Conservation (phyloP, 306 rosid species). For the Lithocarpus polystachyus region DNA sequence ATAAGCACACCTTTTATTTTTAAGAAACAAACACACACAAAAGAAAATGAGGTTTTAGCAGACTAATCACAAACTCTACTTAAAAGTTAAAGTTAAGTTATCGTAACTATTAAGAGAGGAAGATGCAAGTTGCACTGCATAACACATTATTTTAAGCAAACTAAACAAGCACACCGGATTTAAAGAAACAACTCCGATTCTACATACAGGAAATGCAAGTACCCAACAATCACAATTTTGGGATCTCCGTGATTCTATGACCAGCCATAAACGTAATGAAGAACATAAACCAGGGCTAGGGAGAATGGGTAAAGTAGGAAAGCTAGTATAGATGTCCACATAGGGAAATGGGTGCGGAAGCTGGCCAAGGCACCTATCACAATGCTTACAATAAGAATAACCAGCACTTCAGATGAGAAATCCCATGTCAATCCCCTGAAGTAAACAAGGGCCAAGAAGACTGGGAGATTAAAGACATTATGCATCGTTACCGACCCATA, state of each 20-base stretch:
- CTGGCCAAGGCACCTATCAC: constrained; percentile 77
- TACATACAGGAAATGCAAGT: no score
- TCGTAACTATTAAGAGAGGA: no score
- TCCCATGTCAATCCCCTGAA: constrained; percentile 78
- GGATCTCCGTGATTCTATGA: constrained; percentile 39
- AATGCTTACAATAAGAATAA: constrained; percentile 69
- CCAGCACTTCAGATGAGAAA: constrained; percentile 85
- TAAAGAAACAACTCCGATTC: no score
- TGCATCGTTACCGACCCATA: constrained; percentile 93
- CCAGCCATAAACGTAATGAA: constrained; percentile 83
- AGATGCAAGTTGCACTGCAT: no score
- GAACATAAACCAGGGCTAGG: constrained; percentile 79
- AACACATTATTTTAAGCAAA: no score
- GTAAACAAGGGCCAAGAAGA: constrained; percentile 83
- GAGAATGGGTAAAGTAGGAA: constrained; percentile 85
- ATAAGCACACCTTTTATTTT: no score
- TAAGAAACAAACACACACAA: no score
- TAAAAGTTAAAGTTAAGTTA: no score
- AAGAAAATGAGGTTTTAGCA: no score
- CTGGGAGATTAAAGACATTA: constrained; percentile 80
- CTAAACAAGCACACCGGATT: no score
- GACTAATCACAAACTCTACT: no score
- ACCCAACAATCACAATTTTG: not conserved
- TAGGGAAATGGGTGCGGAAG: constrained; percentile 82
- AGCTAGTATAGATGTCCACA: constrained; percentile 78